Base-by-base conservation (phyloP, 2,329 filamentous ascomycete genomes). In the Fusarium tupiense region DNA sequence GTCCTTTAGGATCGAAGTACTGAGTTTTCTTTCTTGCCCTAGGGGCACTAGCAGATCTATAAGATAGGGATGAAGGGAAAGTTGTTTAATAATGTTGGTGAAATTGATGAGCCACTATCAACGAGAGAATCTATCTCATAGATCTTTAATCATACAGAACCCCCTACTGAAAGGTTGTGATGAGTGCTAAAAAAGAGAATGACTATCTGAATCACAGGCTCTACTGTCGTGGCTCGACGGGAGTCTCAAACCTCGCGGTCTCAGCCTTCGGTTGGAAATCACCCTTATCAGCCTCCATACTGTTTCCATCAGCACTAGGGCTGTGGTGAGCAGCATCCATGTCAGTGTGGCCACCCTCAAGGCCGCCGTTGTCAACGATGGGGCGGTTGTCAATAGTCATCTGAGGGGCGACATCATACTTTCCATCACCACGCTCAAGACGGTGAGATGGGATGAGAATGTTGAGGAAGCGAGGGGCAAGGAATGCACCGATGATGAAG, bases 351-450 rank as follows among this genome's bases (percentile, higher is more conserved):
- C 67, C 73, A 31, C 35, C 73, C n/a, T 75, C 73, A 0, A 75
- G 47, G 0, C 73, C 72, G 8, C 64, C 70, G 12, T 68, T 61
- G 20, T 76, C 37, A 4, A 71, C 13, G 19, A 73, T 22, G 1
- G 70, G 61, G 4, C 66, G 24, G 2, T 76, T 54, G 17, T 72
- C 73, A 3, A 76, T 29, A 0, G 73, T 75, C 62, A 76, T 61
- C 16, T 75, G 73, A 3, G 73, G 73, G 5, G 73, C 73, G 1
- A 75, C 63, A 13, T 71, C 63, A 14, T 76, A 76, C 43, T 76
- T 76, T 16, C 73, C 73, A 47, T 75, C 73, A 8, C 60, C 60
- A 3, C 73, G 73, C 0, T 53, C 60, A 12, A 75, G 35, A 17
- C 73, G 73, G 6, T 76, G 70, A 0, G 43, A 44, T 0, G 73